Evolutionary conservation across 345 rosid species (phyloP).

Genomic region (Melaleuca alternifolia): DNA sequence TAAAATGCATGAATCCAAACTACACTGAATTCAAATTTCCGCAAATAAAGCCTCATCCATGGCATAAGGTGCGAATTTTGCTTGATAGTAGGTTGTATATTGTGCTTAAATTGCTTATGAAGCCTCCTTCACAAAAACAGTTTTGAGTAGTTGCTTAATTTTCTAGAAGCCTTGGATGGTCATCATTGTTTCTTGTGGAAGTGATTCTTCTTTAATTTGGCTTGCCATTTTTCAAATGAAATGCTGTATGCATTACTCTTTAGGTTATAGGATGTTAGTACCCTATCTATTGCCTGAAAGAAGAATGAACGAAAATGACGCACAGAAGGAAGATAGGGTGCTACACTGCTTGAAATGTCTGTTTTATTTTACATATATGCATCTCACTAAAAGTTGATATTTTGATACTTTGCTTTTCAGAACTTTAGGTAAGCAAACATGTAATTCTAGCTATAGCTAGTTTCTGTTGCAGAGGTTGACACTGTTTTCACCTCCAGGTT

Average conservation of each 20-base stretch:
- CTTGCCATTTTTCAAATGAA: neutral
- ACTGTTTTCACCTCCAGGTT: slow-evolving; percentile 23
- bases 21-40: slow-evolving; percentile 93
- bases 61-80: slow-evolving; percentile 66
- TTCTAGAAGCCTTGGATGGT: neutral
- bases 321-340: neutral
- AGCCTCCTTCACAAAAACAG: neutral
- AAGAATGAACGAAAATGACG: neutral
- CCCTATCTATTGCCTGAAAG: neutral
- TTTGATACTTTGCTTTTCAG: neutral
- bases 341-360: neutral
- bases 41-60: slow-evolving; percentile 93
- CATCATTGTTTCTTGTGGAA: neutral
- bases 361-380: neutral
- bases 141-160: neutral
- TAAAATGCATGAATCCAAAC: slow-evolving; percentile 97
- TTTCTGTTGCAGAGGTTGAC: neutral
- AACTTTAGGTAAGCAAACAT: neutral
- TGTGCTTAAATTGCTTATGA: neutral
- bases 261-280: neutral
- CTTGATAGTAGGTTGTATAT: neutral
- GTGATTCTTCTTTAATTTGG: neutral
- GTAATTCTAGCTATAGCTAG: neutral
- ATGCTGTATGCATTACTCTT: neutral
- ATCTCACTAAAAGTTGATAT: neutral